These are phyloP conservation scores for Patellifolia procumbens DNA, from an alignment of 179 eudicot species.

Conservation along the genomic window DNA sequence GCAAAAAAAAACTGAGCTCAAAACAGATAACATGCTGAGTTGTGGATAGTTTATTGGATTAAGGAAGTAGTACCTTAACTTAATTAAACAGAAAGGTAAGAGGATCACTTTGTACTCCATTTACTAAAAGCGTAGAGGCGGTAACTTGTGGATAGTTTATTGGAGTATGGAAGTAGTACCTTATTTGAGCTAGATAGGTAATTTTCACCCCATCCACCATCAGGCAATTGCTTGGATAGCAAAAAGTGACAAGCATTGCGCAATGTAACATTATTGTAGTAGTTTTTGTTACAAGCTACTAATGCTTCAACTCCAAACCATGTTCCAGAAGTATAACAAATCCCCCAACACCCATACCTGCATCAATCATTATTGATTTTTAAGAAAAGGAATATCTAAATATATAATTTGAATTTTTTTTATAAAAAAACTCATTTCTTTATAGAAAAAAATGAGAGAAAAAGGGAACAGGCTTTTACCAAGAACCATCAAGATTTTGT, in stretches of 20 bases:
- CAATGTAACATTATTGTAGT: slow-evolving; percentile 27
- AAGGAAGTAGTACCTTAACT: no score
- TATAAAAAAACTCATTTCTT: no score
- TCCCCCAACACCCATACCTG: slow-evolving; percentile 46
- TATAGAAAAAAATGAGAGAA: no score
- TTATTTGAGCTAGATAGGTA: slow-evolving; percentile 40
- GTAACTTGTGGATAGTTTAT: no score
- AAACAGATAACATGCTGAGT: no score
- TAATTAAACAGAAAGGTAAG: no score
- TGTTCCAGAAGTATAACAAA: slow-evolving; percentile 43
- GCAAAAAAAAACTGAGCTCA: no score
- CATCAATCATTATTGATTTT: not conserved
- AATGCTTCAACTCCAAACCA: slow-evolving; percentile 48
- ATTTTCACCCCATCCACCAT: slow-evolving; percentile 53
- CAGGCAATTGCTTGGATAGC: slow-evolving; percentile 40
- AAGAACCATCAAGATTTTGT: slow-evolving; percentile 45
- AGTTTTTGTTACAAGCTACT: slow-evolving; percentile 24
- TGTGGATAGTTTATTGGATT: no score
- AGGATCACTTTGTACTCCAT: no score
- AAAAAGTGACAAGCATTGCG: slow-evolving; percentile 43
- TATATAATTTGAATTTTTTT: no score
- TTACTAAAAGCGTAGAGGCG: no score
- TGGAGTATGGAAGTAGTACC: slow-evolving; percentile 16
- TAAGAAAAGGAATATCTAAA: not conserved
- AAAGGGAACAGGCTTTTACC: slow-evolving; percentile 16